Evolutionary conservation across 192 early-diverging fungal genomes (phyloP).

Genomic region (Umbelopsis sp.): DNA sequence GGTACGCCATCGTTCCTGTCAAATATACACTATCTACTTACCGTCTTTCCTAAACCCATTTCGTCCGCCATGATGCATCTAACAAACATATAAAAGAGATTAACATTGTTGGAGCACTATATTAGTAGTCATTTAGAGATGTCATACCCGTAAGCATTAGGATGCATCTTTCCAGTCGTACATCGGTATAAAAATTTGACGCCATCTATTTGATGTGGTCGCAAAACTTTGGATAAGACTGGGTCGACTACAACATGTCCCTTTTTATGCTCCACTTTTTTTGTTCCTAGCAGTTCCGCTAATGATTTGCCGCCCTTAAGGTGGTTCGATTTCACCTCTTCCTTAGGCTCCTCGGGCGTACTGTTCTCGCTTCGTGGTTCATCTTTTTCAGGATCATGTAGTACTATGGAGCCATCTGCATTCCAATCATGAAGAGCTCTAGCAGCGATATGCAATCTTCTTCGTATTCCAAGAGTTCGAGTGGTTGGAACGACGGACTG

Average conservation of each 20-base stretch:
- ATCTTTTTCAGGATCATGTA: slow-evolving; percentile 71
- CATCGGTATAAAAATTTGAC: slow-evolving; percentile 96
- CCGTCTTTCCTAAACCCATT: slow-evolving; percentile 90
- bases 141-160: slow-evolving; percentile 72
- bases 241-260: slow-evolving; percentile 90
- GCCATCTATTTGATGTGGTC: slow-evolving; percentile 97
- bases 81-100: neutral
- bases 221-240: slow-evolving; percentile 75
- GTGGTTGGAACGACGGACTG: slow-evolving; percentile 14
- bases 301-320: slow-evolving; percentile 49
- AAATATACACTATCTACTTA: slow-evolving; percentile 31
- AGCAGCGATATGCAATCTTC: slow-evolving; percentile 48
- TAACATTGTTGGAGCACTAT: neutral
- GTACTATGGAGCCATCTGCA: slow-evolving; percentile 78
- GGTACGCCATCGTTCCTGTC: neutral
- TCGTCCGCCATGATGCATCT: slow-evolving; percentile 99
- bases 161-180: slow-evolving; percentile 75
- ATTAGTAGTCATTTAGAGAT: neutral
- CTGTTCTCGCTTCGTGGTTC: slow-evolving; percentile 38
- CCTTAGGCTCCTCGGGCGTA: slow-evolving; percentile 42
- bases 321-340: slow-evolving; percentile 43
- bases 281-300: slow-evolving; percentile 56
- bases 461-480: slow-evolving; percentile 56
- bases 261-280: slow-evolving; percentile 46
- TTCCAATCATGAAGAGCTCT: slow-evolving; percentile 83